Evolutionary conservation across 2,329 filamentous ascomycete genomes (phyloP).

Genomic region (Paramyrothecium sp.): DNA sequence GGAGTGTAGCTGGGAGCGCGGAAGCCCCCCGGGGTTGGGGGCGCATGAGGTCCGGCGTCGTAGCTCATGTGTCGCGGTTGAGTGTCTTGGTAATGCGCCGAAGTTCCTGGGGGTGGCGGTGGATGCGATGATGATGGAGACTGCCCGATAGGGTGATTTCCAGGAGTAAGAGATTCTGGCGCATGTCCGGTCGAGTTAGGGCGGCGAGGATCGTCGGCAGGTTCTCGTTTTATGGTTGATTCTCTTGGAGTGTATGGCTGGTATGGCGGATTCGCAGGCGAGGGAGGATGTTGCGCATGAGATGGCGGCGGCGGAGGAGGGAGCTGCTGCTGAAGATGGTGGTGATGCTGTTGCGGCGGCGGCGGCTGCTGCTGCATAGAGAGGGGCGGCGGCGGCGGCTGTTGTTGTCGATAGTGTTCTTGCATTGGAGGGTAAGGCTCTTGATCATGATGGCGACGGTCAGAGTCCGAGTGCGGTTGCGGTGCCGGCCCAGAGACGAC

Average conservation of each 20-base stretch:
- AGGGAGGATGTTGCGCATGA: conserved; percentile 31
- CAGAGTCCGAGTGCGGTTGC: conserved; percentile 37
- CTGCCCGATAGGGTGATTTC: conserved; percentile 27
- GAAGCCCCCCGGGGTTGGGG: conserved; percentile 43
- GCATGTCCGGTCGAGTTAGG: conserved; percentile 51
- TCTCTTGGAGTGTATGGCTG: conserved; percentile 47
- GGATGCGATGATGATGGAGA: conserved; percentile 28
- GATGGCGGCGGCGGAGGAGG: conserved; percentile 11
- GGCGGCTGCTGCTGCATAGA: conserved; percentile 15
- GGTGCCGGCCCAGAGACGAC: conserved; percentile 24
- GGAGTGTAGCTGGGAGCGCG: conserved; percentile 39
- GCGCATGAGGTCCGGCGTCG: conserved; percentile 45
- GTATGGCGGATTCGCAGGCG: conserved; percentile 43
- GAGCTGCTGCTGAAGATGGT: conserved; percentile 12
- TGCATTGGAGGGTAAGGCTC: conserved; percentile 54
- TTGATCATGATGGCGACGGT: conserved; percentile 57
- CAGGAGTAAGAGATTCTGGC: conserved; percentile 29
- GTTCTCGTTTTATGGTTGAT: conserved; percentile 56
- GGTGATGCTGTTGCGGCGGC: conserved; percentile 12
- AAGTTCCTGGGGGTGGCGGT: conserved; percentile 26
- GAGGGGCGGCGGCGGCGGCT: conserved; percentile 17
- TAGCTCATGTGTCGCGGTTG: conserved; percentile 52
- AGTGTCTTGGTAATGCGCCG: conserved; percentile 40
- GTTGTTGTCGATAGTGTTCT: conserved; percentile 43
- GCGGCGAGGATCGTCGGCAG: conserved; percentile 48